A percentile compares a stretch with the other conserved stretches of the same genome.
These are phyloP conservation scores for Trichoderma breve DNA, from an alignment of 2,329 filamentous ascomycete genomes.

Conservation along the genomic window DNA sequence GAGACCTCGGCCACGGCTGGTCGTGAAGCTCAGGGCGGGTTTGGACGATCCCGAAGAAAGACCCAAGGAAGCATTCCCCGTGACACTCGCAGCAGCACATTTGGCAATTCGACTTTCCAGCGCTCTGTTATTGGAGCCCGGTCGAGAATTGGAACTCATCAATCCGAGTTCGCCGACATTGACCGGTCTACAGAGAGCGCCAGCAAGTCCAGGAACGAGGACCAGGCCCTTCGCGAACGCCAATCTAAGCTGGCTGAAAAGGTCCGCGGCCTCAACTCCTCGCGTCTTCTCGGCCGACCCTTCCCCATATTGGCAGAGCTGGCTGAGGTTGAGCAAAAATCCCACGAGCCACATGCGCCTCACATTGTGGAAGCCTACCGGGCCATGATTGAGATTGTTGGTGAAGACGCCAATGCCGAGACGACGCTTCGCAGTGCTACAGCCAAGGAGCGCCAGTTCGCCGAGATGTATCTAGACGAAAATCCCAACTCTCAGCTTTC, in stretches of 20 bases:
- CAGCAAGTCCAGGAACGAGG: constrained; percentile 54
- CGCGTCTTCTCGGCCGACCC: constrained; percentile 62
- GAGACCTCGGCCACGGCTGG: constrained; percentile 45
- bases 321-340: constrained; percentile 67
- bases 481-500: constrained; percentile 62
- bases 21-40: constrained; percentile 53
- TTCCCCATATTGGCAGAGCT: constrained; percentile 78
- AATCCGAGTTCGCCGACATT: constrained; percentile 66
- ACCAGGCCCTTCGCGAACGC: constrained; percentile 78
- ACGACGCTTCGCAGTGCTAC: constrained; percentile 60
- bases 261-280: constrained; percentile 73
- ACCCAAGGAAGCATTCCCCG: constrained; percentile 46
- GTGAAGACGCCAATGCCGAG: constrained; percentile 63
- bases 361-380: constrained; percentile 81
- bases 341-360: constrained; percentile 67
- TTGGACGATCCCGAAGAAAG: constrained; percentile 57
- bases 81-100: constrained; percentile 48
- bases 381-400: constrained; percentile 74
- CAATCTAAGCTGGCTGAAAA: constrained; percentile 78
- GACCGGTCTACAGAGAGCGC: constrained; percentile 54
- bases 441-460: constrained; percentile 73
- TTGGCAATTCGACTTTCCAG: constrained; percentile 65
- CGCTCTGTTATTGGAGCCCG: constrained; percentile 86
- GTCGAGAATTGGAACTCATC: constrained; percentile 63
- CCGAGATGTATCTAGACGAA: constrained; percentile 73